A percentile compares a stretch with the other conserved stretches of the same genome.
These are phyloP conservation scores for Paramyrothecium roridum DNA, from an alignment of 2,329 filamentous ascomycete species.

Conservation along the genomic window DNA sequence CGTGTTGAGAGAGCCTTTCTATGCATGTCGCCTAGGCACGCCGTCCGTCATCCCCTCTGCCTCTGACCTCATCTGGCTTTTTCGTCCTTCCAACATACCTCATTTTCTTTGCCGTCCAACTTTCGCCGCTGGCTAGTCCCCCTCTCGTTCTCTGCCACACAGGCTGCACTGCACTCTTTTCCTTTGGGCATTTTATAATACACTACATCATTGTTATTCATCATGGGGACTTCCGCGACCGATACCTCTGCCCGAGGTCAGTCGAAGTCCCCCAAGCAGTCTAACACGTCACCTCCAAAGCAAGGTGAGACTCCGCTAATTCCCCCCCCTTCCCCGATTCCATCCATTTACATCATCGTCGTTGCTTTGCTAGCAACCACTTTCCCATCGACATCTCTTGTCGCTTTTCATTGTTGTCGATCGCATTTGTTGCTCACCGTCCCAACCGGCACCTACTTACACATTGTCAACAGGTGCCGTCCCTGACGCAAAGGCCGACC, in stretches of 20 bases:
- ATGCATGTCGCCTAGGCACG: neutral
- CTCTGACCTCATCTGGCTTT: constrained; percentile 40
- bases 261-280: constrained; percentile 47
- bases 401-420: constrained; percentile 9
- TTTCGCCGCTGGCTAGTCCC: constrained; percentile 24
- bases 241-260: constrained; percentile 35
- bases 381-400: constrained; percentile 6
- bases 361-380: constrained; percentile 9
- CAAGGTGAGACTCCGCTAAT: constrained; percentile 34
- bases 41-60: constrained; percentile 10
- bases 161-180: constrained; percentile 15
- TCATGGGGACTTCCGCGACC: constrained; percentile 44
- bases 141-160: constrained; percentile 6
- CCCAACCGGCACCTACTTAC: constrained; percentile 13
- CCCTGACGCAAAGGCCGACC: constrained; percentile 45
- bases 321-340: constrained; percentile 11
- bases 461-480: constrained; percentile 31
- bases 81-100: constrained; percentile 16
- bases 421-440: constrained; percentile 2
- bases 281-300: constrained; percentile 37
- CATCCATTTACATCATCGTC: constrained; percentile 10
- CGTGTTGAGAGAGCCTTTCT: neutral
- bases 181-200: constrained; percentile 19
- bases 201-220: constrained; percentile 46
- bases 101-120: constrained; percentile 18